Percentiles rank a stretch among this genome's conserved stretches.
Evolutionary conservation across 225 moss, liverwort and hornwort species (phyloP).

Genomic region (Pseudisothecium myosuroides): DNA sequence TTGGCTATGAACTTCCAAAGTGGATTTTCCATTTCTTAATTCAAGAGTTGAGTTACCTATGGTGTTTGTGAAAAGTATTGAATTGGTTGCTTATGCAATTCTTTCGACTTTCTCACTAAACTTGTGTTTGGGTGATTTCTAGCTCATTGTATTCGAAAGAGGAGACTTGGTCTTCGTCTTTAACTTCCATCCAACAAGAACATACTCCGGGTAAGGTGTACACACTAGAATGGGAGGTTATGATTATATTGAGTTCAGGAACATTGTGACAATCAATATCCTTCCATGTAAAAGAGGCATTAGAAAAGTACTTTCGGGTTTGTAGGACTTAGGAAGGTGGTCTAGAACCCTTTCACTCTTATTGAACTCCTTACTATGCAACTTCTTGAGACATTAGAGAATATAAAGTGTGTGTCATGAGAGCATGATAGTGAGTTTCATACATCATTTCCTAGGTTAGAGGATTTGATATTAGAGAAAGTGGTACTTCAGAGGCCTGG

Average conservation of each 20-base stretch:
- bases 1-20: background rate
- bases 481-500: background rate
- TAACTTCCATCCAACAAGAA: conserved; percentile 80
- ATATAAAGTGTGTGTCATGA: background rate
- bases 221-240: background rate
- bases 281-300: background rate
- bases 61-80: background rate
- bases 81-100: background rate
- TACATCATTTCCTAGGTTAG: background rate
- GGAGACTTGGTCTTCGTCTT: conserved; percentile 86
- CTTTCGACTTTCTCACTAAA: background rate
- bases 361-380: background rate
- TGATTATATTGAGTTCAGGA: background rate
- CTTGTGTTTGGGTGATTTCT: background rate
- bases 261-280: background rate
- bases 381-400: background rate
- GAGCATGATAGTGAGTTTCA: background rate
- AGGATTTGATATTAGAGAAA: background rate
- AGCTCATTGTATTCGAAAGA: conserved; percentile 88
- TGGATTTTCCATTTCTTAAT: background rate
- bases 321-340: background rate
- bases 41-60: background rate
- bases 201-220: conserved; percentile 61
- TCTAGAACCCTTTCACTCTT: background rate
- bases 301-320: background rate